phyloP scores from a whole-genome alignment of 164 flowering plant species.

The Macadamia integrifolia region DNA sequence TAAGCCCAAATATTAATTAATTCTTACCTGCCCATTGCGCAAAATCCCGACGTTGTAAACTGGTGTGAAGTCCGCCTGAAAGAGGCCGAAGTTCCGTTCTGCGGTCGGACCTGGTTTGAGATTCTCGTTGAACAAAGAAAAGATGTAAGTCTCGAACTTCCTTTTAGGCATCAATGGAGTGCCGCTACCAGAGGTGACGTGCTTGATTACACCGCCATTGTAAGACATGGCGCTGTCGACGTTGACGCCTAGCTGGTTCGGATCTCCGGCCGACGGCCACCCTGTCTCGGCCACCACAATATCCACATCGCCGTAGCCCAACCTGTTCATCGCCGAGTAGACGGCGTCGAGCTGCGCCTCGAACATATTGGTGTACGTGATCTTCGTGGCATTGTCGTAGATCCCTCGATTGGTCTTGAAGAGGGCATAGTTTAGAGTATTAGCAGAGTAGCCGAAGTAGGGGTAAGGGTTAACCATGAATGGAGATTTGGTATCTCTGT shows the following conservation, averaged over 20 bases:
- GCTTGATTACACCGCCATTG: conserved; percentile 44
- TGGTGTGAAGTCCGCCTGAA: conserved; percentile 65
- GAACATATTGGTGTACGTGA: conserved; percentile 65
- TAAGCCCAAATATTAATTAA: too few species aligned
- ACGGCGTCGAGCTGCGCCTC: conserved; percentile 73
- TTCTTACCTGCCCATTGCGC: conserved; percentile 29
- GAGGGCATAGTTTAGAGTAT: conserved; percentile 39
- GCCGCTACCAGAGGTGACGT: conserved; percentile 54
- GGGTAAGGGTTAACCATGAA: conserved; percentile 92
- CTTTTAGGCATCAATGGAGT: conserved; percentile 55
- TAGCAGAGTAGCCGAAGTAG: conserved; percentile 49
- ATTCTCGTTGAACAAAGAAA: conserved; percentile 78
- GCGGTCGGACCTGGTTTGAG: conserved; percentile 57
- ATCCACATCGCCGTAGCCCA: conserved; percentile 78
- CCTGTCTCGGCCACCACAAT: conserved; percentile 85
- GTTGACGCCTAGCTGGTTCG: conserved; percentile 38
- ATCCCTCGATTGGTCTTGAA: conserved; percentile 58
- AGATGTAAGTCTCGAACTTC: conserved; percentile 57
- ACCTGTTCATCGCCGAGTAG: conserved; percentile 44
- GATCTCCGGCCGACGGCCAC: conserved; percentile 80
- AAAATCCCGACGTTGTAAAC: conserved; percentile 73
- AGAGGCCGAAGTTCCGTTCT: conserved; percentile 81
- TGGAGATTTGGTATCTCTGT: conserved; percentile 50
- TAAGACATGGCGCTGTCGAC: conserved; percentile 42
- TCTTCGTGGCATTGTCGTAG: conserved; percentile 37